Evolutionary conservation across 2,329 filamentous ascomycete genomes (phyloP).

Genomic region (Aspergillus tubingensis): DNA sequence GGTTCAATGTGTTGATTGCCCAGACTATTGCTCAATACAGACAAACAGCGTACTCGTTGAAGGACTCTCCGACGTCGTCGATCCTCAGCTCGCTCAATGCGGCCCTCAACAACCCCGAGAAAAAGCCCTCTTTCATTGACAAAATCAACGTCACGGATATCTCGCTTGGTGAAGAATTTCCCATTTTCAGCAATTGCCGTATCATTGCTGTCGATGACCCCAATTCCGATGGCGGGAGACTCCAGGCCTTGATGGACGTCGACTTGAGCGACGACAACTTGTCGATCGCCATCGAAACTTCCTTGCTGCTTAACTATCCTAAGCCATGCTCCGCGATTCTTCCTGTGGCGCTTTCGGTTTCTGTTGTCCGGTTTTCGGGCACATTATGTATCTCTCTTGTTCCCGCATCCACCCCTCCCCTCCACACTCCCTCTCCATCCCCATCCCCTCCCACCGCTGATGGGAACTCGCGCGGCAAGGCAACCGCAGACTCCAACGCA

Average conservation of each 20-base stretch:
- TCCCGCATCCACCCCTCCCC: constrained; percentile 57
- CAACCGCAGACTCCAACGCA: constrained; percentile 13
- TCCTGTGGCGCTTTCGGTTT: constrained; percentile 88
- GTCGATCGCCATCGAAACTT: constrained; percentile 91
- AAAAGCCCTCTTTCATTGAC: constrained; percentile 88
- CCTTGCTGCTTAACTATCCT: constrained; percentile 90
- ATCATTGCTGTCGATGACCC: constrained; percentile 75
- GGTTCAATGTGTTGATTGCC: constrained; percentile 97
- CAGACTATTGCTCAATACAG: constrained; percentile 96
- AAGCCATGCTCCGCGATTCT: constrained; percentile 85
- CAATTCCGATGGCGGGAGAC: constrained; percentile 66
- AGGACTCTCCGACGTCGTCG: constrained; percentile 54
- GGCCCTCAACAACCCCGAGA: constrained; percentile 79
- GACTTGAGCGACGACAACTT: constrained; percentile 90
- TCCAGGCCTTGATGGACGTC: constrained; percentile 96
- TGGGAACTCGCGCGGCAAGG: constrained; percentile 13
- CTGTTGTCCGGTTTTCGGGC: constrained; percentile 89
- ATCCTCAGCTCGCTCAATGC: constrained; percentile 84
- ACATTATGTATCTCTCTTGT: constrained; percentile 93
- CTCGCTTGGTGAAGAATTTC: constrained; percentile 92
- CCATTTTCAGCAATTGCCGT: constrained; percentile 97
- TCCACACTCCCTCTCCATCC: constrained; percentile 38
- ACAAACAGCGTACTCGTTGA: constrained; percentile 87
- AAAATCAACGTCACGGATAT: constrained; percentile 93
- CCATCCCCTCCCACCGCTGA: constrained; percentile 30